Evolutionary conservation across 2,329 filamentous ascomycete species (phyloP).

Genomic region (Aschersonia sp.): DNA sequence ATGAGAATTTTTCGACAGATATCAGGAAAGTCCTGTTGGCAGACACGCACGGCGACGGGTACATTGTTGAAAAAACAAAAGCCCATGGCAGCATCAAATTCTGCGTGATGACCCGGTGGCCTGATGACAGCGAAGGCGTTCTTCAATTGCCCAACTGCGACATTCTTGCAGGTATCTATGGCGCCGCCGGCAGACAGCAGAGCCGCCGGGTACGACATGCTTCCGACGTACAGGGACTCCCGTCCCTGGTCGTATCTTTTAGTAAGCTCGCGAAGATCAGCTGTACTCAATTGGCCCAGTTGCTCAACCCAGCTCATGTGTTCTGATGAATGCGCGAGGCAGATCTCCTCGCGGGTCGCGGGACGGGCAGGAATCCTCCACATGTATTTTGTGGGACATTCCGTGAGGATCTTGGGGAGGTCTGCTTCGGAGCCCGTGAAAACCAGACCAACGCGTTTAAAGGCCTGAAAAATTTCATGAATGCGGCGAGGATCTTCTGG

Average conservation of each 20-base stretch:
- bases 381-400: conserved; percentile 46
- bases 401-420: conserved; percentile 33
- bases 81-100: conserved; percentile 72
- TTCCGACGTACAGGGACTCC: conserved; percentile 72
- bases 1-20: conserved; percentile 80
- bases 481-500: conserved; percentile 91
- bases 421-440: conserved; percentile 44
- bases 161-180: conserved; percentile 90
- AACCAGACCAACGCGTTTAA: conserved; percentile 69
- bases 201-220: conserved; percentile 66
- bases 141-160: conserved; percentile 69
- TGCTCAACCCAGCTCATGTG: conserved; percentile 68
- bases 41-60: conserved; percentile 77
- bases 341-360: conserved; percentile 68
- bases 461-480: conserved; percentile 80
- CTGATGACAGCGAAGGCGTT: conserved; percentile 94
- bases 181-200: conserved; percentile 79
- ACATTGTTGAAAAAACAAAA: conserved; percentile 99
- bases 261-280: conserved; percentile 55
- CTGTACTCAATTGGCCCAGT: conserved; percentile 36
- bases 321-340: conserved; percentile 58
- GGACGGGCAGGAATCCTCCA: conserved; percentile 65
- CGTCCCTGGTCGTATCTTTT: conserved; percentile 44
- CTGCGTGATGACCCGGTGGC: conserved; percentile 89
- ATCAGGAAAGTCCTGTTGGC: conserved; percentile 67